Percentiles rank a stretch among this genome's conserved stretches.
Conservation (phyloP, 345 rosid species). For the Pistacia integerrima region DNA sequence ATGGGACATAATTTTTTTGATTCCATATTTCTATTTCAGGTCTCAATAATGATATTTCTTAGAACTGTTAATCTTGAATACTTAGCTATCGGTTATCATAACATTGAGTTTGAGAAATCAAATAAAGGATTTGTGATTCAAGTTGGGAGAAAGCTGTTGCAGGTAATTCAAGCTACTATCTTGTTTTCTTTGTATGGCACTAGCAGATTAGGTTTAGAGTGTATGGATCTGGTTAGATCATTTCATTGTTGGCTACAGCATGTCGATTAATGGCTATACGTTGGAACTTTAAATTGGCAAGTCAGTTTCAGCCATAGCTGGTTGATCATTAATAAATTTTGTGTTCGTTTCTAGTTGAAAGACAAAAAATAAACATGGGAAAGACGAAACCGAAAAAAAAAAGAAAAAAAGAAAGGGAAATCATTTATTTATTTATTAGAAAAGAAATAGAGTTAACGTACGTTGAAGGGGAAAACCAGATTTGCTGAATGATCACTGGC, state of each 20-base stretch:
- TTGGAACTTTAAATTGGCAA: background rate
- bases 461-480: background rate
- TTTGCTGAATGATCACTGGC: conserved; percentile 10
- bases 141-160: conserved; percentile 65
- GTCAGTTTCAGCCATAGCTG: background rate
- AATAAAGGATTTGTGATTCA: conserved; percentile 47
- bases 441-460: background rate
- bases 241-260: background rate
- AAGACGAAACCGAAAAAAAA: background rate
- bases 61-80: conserved; percentile 48
- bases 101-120: conserved; percentile 28
- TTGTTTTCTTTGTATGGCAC: conserved; percentile 4
- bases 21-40: conserved; percentile 40
- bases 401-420: background rate
- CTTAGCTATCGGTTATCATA: conserved; percentile 27
- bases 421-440: background rate
- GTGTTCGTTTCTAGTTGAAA: background rate
- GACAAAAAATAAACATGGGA: background rate
- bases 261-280: background rate
- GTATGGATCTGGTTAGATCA: background rate
- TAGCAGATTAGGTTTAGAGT: background rate
- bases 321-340: background rate
- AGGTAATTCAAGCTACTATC: conserved; percentile 45
- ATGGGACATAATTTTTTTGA: conserved; percentile 4
- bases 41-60: conserved; percentile 50